Conservation (phyloP, 164 flowering plant genomes). For the Pachysandra terminalis region DNA sequence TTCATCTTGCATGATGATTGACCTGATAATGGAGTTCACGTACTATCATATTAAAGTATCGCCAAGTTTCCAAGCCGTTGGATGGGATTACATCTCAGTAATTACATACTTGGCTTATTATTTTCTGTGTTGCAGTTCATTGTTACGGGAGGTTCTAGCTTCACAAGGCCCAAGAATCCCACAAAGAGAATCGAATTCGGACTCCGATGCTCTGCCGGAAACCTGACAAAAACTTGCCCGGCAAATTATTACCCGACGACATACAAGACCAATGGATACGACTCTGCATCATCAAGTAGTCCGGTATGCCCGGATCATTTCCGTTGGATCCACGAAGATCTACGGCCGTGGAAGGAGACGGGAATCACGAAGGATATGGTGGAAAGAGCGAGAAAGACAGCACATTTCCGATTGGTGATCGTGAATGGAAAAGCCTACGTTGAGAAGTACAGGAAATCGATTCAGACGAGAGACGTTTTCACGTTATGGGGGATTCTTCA, state of each 20-base stretch:
- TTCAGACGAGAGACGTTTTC: constrained; percentile 40
- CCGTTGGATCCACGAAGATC: constrained; percentile 58
- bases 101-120: too few species aligned
- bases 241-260: neutral
- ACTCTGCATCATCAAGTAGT: neutral
- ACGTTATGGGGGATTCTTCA: constrained; percentile 60
- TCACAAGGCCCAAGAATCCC: neutral
- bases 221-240: constrained; percentile 4
- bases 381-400: constrained; percentile 20
- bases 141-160: neutral
- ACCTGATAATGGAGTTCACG: too few species aligned
- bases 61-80: too few species aligned
- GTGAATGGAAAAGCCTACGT: constrained; percentile 34
- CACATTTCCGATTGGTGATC: constrained; percentile 34
- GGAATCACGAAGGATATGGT: constrained; percentile 48
- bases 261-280: neutral
- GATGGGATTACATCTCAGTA: too few species aligned
- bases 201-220: neutral
- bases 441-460: constrained; percentile 23
- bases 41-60: too few species aligned
- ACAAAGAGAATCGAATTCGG: neutral
- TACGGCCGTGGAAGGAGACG: constrained; percentile 35
- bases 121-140: neutral
- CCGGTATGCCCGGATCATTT: constrained; percentile 41
- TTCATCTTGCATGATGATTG: too few species aligned